phyloP scores from a whole-genome alignment of 306 rosid species.

The Pyrus communis region DNA sequence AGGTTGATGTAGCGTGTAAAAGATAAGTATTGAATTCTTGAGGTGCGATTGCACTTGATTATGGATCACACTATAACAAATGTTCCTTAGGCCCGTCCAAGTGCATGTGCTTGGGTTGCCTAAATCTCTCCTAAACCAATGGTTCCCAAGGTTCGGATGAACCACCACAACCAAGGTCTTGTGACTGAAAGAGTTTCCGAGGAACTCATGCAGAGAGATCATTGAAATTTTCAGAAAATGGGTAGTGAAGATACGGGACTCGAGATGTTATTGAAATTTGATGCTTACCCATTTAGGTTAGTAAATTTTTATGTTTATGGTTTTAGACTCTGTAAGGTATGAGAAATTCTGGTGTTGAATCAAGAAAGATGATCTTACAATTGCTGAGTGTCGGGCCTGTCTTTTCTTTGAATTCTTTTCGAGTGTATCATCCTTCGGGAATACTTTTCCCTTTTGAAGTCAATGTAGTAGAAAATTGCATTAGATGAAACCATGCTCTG shows the following conservation, averaged over 20 bases:
- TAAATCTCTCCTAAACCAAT: background rate
- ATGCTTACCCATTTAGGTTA: background rate
- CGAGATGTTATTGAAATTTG: no score
- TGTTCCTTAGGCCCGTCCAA: background rate
- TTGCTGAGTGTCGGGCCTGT: background rate
- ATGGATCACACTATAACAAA: background rate
- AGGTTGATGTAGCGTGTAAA: background rate
- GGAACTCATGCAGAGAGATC: background rate
- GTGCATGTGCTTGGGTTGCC: background rate
- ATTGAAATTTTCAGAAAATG: no score
- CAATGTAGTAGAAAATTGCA: no score
- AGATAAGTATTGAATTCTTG: background rate
- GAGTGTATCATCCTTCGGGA: no score
- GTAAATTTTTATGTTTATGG: background rate
- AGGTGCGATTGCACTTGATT: background rate
- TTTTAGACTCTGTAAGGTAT: background rate
- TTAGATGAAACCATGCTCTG: no score
- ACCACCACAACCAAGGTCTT: background rate
- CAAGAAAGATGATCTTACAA: background rate
- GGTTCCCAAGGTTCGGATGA: background rate
- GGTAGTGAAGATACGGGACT: no score
- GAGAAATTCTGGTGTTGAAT: background rate
- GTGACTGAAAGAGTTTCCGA: background rate
- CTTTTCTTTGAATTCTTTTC: background rate
- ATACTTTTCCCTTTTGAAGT: background rate